Evolutionary conservation across 2,329 filamentous ascomycete species (phyloP), one percentile per base, ranked within the genome.

Genomic region (Pyrenochaeta sp.): DNA sequence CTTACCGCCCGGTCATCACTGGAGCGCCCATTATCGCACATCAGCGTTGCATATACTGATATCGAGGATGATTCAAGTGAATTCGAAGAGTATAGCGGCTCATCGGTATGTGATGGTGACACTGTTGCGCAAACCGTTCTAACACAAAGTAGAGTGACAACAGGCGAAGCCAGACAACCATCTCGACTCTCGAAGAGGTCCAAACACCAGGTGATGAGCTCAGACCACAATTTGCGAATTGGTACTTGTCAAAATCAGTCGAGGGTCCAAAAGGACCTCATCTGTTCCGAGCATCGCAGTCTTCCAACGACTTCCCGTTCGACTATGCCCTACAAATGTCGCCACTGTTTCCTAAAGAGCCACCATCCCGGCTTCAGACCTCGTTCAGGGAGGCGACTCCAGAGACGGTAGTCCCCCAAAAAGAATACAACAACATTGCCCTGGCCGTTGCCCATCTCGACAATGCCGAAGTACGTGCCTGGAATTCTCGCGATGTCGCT

Each of bases 201-300:
- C 83, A 84, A 20, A 96, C 92, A 18, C 92, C 92, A 13, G 81
- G 83, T 41, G 67, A 69, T 27, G 65, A 69, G 51, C 87, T 82
- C 53, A 80, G 83, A 48, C 79, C 79, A 51, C 77, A 78, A 19
- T 89, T 85, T 61, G 78, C 83, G 53, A 80, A 84, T 30, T 74
- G 81, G 48, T 79, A 81, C 46, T 69, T 80, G 15, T 84, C 69
- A 46, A 87, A 87, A 69, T 79, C 85, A 21, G 85, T 93, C 6
- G 81, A 90, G 66, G 92, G 92, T 1, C 92, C 92, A 2, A 82
- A 81, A 55, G 92, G 92, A 1, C 92, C 92, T 7, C 92, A 96
- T 73, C 80, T 96, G 11, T 96, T 96, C 72, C 84, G 89, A 55
- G 81, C 81, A 47, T 90, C 88, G 14, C 79, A 83, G 44, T 79